Evolutionary conservation across 2,329 filamentous ascomycete genomes (phyloP), one percentile per base, ranked within the genome.

Genomic region (Chrysosporium queenslandicum): DNA sequence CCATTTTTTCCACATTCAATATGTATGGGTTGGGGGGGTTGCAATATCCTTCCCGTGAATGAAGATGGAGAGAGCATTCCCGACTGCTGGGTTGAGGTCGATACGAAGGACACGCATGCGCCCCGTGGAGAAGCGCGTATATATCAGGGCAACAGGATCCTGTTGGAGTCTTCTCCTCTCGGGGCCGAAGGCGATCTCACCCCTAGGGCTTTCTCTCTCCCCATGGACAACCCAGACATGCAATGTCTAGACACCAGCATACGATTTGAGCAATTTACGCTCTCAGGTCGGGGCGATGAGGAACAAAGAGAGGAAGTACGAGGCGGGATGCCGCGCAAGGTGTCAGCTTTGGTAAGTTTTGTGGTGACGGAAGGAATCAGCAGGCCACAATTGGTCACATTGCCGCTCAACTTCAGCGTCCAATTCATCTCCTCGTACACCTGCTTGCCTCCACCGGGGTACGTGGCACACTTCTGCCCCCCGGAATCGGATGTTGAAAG

Each of bases 11-110:
- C 67, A 12, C 69, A 71, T 4, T 64, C 66, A 32, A 74, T 77
- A 48, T 77, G 74, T 53, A 77, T 79, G 74, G 77, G 76, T 5
- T 81, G 78, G 78, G 67, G 78, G 3, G 69, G 68, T 7, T 66
- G 72, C 18, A 53, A 65, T 7, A 63, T 68, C 25, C 57, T 73
- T 2, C 74, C 76, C 2, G 61, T 64, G 8, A 64, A 68, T 34
- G 56, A 61, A 20, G 64, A 62, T 1, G 50, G 54, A 11, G 54
- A 63, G 9, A 48, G 55, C 1, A 57, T 70, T 11, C 53, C 61
- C 5, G 68, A 74, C 46, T 72, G 74, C 4, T 80, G 77, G 78
- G 65, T 78, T 43, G 70, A 76, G 30, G 62, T 77, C 7, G 64
- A 66, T 18, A 68, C 69, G 32, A 65, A 68, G 30, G 61, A 66